Base-by-base conservation (phyloP, 1,284 basidiomycete species). In the Cryptococcus sp. region DNA sequence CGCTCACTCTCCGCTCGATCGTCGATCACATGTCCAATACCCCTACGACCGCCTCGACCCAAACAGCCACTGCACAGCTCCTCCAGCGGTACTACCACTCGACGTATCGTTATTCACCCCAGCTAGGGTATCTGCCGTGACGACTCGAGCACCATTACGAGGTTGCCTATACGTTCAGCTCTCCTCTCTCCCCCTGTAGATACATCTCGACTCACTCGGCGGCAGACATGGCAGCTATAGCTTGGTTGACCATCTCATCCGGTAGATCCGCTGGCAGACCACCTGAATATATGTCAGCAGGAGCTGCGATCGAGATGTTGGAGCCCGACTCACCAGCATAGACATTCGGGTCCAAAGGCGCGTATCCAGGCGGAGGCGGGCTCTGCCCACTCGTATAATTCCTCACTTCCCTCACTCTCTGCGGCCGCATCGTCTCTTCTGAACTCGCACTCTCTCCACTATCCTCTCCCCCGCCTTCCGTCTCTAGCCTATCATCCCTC, bases 231-330 rank as follows among this genome's bases (percentile, higher is more conserved):
- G 69, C 69, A 39, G 68, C 72, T 38, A 74, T 71, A 5, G 72
- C 72, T 53, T 69, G 64, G 52, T 70, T 67, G 45, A 74, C 65
- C 48, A 74, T 57, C 28, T 74, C 71, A 35, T 72, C 71, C 7
- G 73, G 73, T 37, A 75, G 53, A 52, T 74, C 71, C 7, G 65
- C 68, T 2, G 73, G 73, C 3, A 75, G 58, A 19, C 72, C 73
- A 24, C 48, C 65, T 62, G 38, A n/a, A 18, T 28, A 54, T 47
- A 57, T 22, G 10, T 4, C 18, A 10, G 11, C 28, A 31, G 14
- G 9, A 14, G 7, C 7, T 31, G 14, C 28, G 9, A 7, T 31
- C 28, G 14, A 31, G 28, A 14, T 31, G n/a, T n/a, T n/a, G n/a
- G n/a, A 21, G 16, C 5, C 24, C 18, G 6, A 59, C 64, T 51